These are phyloP conservation scores for Penicillium sp. DNA, from an alignment of 2,329 filamentous ascomycete genomes.

Conservation along the genomic window DNA sequence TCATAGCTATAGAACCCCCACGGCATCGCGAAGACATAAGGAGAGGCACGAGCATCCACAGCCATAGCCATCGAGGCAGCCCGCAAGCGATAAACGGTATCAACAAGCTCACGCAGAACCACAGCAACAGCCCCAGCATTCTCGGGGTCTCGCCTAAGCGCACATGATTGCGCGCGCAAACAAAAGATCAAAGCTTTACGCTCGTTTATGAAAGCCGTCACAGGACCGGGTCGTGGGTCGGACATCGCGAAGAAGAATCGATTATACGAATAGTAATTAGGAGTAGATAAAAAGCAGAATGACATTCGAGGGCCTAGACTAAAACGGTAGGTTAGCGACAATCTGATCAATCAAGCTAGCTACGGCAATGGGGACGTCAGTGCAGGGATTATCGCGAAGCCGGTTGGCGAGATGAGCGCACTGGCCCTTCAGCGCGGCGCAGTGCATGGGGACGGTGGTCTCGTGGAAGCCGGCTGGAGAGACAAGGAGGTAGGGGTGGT, in stretches of 20 bases:
- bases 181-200: background rate
- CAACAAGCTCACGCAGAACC: conserved; percentile 10
- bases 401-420: background rate
- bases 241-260: background rate
- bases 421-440: background rate
- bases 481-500: background rate
- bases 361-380: background rate
- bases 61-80: conserved; percentile 1
- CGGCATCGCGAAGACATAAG: background rate
- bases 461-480: background rate
- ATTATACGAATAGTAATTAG: background rate
- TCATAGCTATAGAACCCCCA: conserved; percentile 1
- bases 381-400: background rate
- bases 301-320: background rate
- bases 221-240: background rate
- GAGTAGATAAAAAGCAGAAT: background rate
- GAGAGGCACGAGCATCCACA: background rate
- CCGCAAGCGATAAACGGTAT: background rate
- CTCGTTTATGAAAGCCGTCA: background rate
- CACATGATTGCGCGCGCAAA: background rate
- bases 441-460: background rate
- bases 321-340: conserved; percentile 4
- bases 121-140: conserved; percentile 12
- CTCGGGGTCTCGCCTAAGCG: background rate
- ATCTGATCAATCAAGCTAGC: background rate